Percentiles rank a stretch among this genome's conserved stretches.
These are phyloP conservation scores for Quercus variabilis DNA, from an alignment of 306 rosid genomes.

Conservation along the genomic window DNA sequence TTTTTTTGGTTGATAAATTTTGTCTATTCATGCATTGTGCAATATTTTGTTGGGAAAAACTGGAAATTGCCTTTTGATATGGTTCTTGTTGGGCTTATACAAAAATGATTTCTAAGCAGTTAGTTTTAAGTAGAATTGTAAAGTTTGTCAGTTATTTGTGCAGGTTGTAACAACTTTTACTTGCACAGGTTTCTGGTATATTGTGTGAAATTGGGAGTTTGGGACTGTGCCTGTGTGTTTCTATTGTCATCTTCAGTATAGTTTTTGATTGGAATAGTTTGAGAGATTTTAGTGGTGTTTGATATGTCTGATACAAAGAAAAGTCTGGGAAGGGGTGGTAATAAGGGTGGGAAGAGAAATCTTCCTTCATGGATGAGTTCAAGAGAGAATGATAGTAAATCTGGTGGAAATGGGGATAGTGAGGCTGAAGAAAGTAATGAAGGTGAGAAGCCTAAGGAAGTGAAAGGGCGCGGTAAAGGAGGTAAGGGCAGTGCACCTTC, in stretches of 20 bases:
- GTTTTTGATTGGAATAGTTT: neutral
- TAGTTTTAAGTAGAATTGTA: neutral
- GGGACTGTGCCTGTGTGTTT: slow-evolving; percentile 14
- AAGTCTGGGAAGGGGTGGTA: slow-evolving; percentile 16
- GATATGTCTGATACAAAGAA: slow-evolving; percentile 48
- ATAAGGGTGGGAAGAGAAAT: slow-evolving; percentile 45
- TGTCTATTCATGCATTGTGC: neutral
- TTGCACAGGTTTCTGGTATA: neutral
- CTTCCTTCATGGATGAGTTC: slow-evolving; percentile 71
- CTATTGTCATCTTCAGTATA: neutral
- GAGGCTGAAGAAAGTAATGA: slow-evolving; percentile 31
- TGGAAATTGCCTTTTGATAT: neutral
- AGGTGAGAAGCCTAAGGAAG: slow-evolving; percentile 28
- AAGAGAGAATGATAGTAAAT: slow-evolving; percentile 29
- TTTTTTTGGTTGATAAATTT: neutral
- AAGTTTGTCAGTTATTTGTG: neutral
- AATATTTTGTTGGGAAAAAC: neutral
- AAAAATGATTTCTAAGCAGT: neutral
- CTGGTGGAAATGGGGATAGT: slow-evolving; percentile 32
- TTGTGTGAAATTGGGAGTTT: neutral
- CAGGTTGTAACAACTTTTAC: neutral
- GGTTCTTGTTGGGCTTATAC: no score
- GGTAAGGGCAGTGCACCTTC: neutral
- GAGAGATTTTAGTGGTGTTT: neutral
- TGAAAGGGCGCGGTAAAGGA: slow-evolving; percentile 21